Evolutionary conservation across 805 yeast genomes (phyloP).

Genomic region (Yarrowia sp.): DNA sequence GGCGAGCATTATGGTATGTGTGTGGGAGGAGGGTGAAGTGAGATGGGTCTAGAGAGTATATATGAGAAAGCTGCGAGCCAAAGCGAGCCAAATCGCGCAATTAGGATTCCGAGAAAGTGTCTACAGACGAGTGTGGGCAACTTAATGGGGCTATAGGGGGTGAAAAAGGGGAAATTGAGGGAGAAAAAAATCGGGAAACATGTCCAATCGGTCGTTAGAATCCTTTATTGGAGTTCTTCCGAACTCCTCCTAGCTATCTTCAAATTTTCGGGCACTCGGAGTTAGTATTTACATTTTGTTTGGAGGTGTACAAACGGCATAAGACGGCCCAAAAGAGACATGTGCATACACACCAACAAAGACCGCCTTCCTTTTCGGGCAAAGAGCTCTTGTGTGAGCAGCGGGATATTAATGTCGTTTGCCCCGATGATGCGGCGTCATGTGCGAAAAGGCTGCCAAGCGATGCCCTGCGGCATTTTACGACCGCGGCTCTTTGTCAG

Average conservation of each 20-base stretch:
- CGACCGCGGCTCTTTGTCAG: too few relatives aligned
- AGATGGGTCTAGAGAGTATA: constrained; percentile 32
- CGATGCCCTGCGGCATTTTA: constrained; percentile 30
- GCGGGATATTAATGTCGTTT: constrained; percentile 12
- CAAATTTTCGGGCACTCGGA: constrained; percentile 2
- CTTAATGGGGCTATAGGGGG: background rate
- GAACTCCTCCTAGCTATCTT: too few relatives aligned
- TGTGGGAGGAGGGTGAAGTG: background rate
- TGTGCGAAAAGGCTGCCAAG: constrained; percentile 14
- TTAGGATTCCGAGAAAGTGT: constrained; percentile 36
- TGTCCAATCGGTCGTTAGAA: too few relatives aligned
- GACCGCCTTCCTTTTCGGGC: constrained; percentile 8
- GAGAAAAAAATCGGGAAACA: background rate
- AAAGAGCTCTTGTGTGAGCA: background rate
- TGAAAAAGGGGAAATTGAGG: background rate
- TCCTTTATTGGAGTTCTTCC: too few relatives aligned
- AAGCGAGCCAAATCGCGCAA: constrained; percentile 31
- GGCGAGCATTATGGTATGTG: constrained; percentile 29
- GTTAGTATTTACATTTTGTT: constrained; percentile 7
- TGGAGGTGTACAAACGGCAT: constrained; percentile 19
- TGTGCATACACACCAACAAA: constrained; percentile 30
- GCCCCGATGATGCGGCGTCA: constrained; percentile 30
- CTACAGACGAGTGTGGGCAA: background rate
- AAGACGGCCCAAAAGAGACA: constrained; percentile 15
- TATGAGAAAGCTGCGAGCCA: constrained; percentile 27